A percentile compares a stretch with the other conserved stretches of the same genome.
These are phyloP conservation scores for Farysia itapuensis DNA, from an alignment of 1,284 basidiomycete genomes.

Conservation along the genomic window DNA sequence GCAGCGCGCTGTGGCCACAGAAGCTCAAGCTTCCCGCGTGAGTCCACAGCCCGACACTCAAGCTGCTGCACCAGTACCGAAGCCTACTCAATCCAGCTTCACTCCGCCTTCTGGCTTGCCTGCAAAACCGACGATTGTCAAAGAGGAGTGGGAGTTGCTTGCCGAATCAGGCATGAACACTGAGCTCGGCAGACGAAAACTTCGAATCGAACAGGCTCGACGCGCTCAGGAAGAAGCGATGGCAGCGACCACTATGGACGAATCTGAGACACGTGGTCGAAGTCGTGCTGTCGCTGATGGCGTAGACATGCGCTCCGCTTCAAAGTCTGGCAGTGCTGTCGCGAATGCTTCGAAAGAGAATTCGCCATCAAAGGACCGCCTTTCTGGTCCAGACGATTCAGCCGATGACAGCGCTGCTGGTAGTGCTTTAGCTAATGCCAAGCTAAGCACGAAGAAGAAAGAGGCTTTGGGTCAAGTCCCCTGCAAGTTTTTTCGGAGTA, in stretches of 20 bases:
- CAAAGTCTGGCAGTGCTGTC: not conserved
- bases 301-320: not conserved
- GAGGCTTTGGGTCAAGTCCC: conserved; percentile 92
- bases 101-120: conserved; percentile 6
- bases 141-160: conserved; percentile 44
- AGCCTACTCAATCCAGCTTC: not conserved
- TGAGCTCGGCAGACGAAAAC: conserved; percentile 39
- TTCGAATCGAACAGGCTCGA: conserved; percentile 31
- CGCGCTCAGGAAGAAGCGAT: conserved; percentile 24
- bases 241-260: conserved; percentile 7
- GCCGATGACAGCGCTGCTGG: conserved; percentile 42
- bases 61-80: not conserved
- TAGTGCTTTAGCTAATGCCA: conserved; percentile 53
- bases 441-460: conserved; percentile 58
- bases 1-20: not conserved
- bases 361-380: conserved; percentile 11
- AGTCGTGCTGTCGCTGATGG: conserved; percentile 15
- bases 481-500: conserved; percentile 88
- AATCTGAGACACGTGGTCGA: conserved; percentile 8
- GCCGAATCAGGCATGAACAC: conserved; percentile 44
- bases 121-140: conserved; percentile 23
- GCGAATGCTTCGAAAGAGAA: not conserved
- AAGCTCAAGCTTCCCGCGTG: not conserved
- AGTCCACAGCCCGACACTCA: not conserved
- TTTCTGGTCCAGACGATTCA: conserved; percentile 13